Evolutionary conservation across 257 asterid species (phyloP).

Genomic region (Phtheirospermum japonicum): DNA sequence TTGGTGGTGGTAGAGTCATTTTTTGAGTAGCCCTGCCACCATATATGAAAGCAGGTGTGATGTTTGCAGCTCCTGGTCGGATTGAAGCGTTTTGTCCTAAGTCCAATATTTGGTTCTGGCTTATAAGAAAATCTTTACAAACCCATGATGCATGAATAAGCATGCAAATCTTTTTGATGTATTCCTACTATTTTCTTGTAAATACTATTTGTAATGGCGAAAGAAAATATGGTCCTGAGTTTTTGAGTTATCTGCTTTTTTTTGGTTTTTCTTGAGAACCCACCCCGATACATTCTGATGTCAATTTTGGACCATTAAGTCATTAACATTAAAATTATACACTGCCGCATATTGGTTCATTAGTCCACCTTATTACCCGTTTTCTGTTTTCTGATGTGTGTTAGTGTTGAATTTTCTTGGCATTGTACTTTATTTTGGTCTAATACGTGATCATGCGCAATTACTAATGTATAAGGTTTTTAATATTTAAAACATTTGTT

Average conservation of each 20-base stretch:
- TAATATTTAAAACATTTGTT: background rate
- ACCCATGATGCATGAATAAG: conserved; percentile 5
- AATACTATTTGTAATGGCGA: background rate
- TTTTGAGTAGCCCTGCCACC: background rate
- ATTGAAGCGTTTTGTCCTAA: background rate
- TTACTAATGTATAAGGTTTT: conserved; percentile 6
- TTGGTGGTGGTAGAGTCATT: conserved; percentile 8
- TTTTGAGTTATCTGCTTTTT: conserved; percentile 2
- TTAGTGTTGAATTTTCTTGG: conserved; percentile 13
- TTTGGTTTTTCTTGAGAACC: conserved; percentile 6
- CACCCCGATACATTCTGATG: background rate
- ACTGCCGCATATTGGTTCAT: conserved; percentile 20
- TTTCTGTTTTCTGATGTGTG: conserved; percentile 7
- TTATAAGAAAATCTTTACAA: background rate
- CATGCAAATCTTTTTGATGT: conserved; percentile 8
- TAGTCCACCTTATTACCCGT: background rate
- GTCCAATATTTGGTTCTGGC: background rate
- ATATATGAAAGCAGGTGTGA: conserved; percentile 7
- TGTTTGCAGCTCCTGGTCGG: conserved; percentile 7
- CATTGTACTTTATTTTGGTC: conserved; percentile 7
- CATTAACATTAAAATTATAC: background rate
- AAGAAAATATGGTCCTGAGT: background rate
- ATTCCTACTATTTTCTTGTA: background rate
- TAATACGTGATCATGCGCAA: background rate
- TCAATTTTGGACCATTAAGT: background rate